Evolutionary conservation across 2,329 filamentous ascomycete species (phyloP), one percentile per base, ranked within the genome.

Genomic region (Phialophora chinensis): DNA sequence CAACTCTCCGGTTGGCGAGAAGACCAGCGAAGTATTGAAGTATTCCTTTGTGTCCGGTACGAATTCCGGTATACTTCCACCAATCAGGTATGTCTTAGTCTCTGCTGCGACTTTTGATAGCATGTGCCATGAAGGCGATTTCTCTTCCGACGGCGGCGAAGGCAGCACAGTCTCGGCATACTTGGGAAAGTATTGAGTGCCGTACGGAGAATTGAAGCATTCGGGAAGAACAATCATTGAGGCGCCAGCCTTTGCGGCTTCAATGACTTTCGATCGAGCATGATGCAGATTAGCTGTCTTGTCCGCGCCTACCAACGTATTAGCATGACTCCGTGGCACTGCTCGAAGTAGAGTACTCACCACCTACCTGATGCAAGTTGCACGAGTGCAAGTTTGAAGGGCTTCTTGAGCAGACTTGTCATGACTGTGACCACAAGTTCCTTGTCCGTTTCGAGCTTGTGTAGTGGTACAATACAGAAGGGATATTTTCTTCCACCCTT

Each of bases 191-290:
- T 90, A 93, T 75, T 92, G 85, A 72, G 89, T 93, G 72, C 95
- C 95, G 80, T 99, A 99, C 8, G 95, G 95, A 50, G 91, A 96
- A 83, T 99, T 99, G 88, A 99, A 99, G 85, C 95, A 99, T 82
- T 99, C 95, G 42, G 95, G 95, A 20, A 99, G 87, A 38, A 98
- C 92, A 71, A 98, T 89, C 66, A 99, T 88, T 65, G 91, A 88
- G 67, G 94, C 92, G 72, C 94, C 94, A 3, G 82, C 82, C 29
- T 82, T 79, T 27, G 92, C 90, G 4, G 95, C 94, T 77, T 92
- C 89, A 69, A 92, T 86, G 66, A 98, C 93, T 77, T 95, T 93
- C 52, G 85, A 84, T 65, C 91, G 90, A 12, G 95, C 94, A 77
- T 90, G 90, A 25, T 85, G 77, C 69, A 99, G 91, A 80, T 99